Conservation (phyloP, 345 rosid species). For the Brassica nigra region DNA sequence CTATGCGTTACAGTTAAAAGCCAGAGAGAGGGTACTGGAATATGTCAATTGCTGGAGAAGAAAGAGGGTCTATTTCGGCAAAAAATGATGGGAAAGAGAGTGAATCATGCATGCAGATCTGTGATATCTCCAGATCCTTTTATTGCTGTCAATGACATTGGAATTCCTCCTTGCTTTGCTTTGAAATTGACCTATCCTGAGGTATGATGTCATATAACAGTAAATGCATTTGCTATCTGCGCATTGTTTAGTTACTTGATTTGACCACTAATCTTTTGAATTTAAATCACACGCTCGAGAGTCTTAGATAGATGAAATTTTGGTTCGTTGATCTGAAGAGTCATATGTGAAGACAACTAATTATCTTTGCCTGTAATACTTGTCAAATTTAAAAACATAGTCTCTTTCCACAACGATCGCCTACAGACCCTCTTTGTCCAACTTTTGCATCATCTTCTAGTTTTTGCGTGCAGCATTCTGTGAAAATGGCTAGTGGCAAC, state of each 20-base stretch:
- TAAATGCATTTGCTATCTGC: slow-evolving; percentile 12
- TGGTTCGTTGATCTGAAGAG: slow-evolving; percentile 14
- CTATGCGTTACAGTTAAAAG: slow-evolving; percentile 51
- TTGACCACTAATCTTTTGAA: slow-evolving; percentile 10
- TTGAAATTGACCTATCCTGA: slow-evolving; percentile 88
- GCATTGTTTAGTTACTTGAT: neutral
- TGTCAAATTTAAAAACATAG: neutral
- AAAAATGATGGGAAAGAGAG: slow-evolving; percentile 99
- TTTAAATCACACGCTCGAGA: neutral
- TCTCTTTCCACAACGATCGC: slow-evolving; percentile 12
- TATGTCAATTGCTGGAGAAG: slow-evolving; percentile 91
- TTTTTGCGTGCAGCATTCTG: neutral
- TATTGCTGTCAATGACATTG: slow-evolving; percentile 95
- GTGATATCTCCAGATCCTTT: slow-evolving; percentile 99
- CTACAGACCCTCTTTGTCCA: neutral
- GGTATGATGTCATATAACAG: slow-evolving; percentile 47
- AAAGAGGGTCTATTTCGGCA: slow-evolving; percentile 97
- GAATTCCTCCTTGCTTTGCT: slow-evolving; percentile 94
- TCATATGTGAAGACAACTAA: slow-evolving; percentile 12
- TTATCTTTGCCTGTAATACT: slow-evolving; percentile 4
- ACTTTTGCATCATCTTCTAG: slow-evolving; percentile 2
- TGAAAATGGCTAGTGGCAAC: slow-evolving; percentile 14
- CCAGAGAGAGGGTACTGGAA: slow-evolving; percentile 68
- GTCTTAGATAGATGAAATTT: slow-evolving; percentile 6
- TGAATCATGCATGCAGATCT: slow-evolving; percentile 94